These are phyloP conservation scores for Dictyostelium discoideum DNA, from an alignment of 78 protist genomes.

Conservation along the genomic window dicty_2.7 NC_007089.4:834501-835000, in stretches of 20 bases:
- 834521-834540: slow-evolving; percentile 52
- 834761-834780: slow-evolving; percentile 28
- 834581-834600: slow-evolving; percentile 72
- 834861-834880: background rate
- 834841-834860: background rate
- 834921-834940: background rate
- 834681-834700: background rate
- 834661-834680: too few species aligned
- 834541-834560: slow-evolving; percentile 83
- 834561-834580: slow-evolving; percentile 85
- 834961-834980: background rate
- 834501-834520: slow-evolving; percentile 52
- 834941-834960: background rate
- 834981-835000: background rate
- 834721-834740: too few species aligned
- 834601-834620: slow-evolving; percentile 59
- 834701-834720: background rate
- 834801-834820: background rate
- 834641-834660: too few species aligned
- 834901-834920: background rate
- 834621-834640: too few species aligned
- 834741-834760: slow-evolving; percentile 50
- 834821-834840: background rate
- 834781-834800: slow-evolving; percentile 49
- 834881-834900: slow-evolving; percentile 11